Evolutionary conservation across 345 rosid genomes (phyloP).

Genomic region (Rhodamnia rubescens): DNA sequence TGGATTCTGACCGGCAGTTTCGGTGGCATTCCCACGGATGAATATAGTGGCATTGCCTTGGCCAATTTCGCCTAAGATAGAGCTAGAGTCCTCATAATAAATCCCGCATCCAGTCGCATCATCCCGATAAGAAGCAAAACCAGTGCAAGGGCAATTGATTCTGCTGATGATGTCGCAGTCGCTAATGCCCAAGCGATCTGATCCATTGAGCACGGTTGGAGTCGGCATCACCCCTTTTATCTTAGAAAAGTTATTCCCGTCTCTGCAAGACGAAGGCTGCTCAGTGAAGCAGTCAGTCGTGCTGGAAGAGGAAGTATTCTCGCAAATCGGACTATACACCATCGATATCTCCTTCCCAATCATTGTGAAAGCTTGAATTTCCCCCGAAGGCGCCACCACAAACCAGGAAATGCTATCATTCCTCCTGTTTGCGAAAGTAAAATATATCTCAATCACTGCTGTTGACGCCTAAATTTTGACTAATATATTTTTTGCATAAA

Average conservation of each 20-base stretch:
- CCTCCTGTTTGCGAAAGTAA: background rate
- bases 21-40: background rate
- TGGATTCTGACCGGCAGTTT: background rate
- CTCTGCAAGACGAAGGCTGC: background rate
- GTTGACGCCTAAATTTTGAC: too few relatives aligned
- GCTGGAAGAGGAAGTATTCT: background rate
- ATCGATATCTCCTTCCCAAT: background rate
- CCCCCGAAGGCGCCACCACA: background rate
- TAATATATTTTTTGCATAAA: too few relatives aligned
- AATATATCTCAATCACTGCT: background rate
- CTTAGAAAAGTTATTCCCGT: background rate
- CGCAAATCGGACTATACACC: background rate
- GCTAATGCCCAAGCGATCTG: background rate
- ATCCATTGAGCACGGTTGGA: background rate
- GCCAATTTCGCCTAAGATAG: background rate
- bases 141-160: conserved; percentile 2
- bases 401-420: background rate
- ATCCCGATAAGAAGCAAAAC: background rate
- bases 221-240: background rate
- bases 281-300: background rate
- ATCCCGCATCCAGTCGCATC: background rate
- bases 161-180: conserved; percentile 4
- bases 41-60: background rate
- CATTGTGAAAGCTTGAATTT: conserved; percentile 1
- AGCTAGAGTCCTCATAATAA: background rate